Base-by-base conservation (phyloP, 495 filamentous ascomycete genomes). In the Talaromyces nanjingensis region DNA sequence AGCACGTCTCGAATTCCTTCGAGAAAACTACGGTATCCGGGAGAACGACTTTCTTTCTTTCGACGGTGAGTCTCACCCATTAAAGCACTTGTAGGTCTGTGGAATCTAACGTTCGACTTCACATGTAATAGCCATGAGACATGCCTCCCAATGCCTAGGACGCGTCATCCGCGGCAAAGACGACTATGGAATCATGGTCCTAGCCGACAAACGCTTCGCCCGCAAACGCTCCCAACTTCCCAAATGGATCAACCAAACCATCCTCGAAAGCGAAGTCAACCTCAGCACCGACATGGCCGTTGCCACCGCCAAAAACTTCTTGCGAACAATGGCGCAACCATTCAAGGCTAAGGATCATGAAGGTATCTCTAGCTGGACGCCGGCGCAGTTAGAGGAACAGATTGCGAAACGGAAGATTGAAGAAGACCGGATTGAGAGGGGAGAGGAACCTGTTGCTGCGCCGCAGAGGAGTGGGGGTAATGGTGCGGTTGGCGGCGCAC, bases 31-130 rank as follows among this genome's bases (percentile, higher is more conserved):
- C 78, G 89, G 92, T 53, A 99, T 99, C 73, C 85, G 91, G 52
- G 96, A 98, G 74, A 96, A 96, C 69, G 96, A 99, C 71, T 99
- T 99, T 72, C 77, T 99, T 2, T 98, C 96, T 39, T 99, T 98
- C 84, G 94, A 98, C 73, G 60, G 60, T 62, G 11, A 31, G 60
- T 52, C 29, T 7, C 29, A 12, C 16, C 45, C 2, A 12, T 34
- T 22, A 0, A 24, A 53, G 25, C 1, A 31, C 27, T 53, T n/a
- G 14, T 29, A 31, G 2, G 2, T 49, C 6, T 34, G 39, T n/a
- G 6, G 34, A 25, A 34, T 34, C 27, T 49, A 24, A 62, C 31
- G 6, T 7, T 59, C 6, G 6, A 20, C 12, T 11, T 56, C 1
- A 8, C 31, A 4, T 58, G 4, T 55, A 31, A 27, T 27, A 62